Base-by-base conservation (phyloP, 2,329 filamentous ascomycete species). In the Talaromyces verruculosus region DNA sequence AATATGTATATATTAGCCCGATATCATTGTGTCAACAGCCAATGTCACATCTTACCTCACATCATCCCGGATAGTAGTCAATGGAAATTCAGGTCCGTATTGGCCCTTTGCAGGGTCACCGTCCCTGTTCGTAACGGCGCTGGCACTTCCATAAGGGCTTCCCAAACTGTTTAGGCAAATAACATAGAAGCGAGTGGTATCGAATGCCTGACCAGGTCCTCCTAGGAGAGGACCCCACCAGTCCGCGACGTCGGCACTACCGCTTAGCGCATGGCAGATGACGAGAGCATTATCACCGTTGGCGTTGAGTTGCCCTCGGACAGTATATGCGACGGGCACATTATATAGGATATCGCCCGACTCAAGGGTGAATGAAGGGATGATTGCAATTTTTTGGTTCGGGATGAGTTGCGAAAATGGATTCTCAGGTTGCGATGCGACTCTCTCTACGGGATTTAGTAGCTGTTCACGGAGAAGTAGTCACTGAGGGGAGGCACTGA, bases 11-110 rank as follows among this genome's bases (percentile, higher is more conserved):
- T 13, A 45, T 60, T 43, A 60, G 57, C 35, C 13, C 11, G 15
- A 19, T 60, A n/a, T 19, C 25, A 41, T n/a, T 30, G 10, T 13
- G 5, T 25, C 33, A 37, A 25, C 5, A 37, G n/a, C 11, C 5
- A 37, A 39, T 2, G 2, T 39, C n/a, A 22, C n/a, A 58, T 69
- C 90, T 81, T 81, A 95, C 91, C 91, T 93, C 63, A 98, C 94
- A 81, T 99, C 95, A 76, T 99, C 95, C 70, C 94, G 85, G 69
- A 99, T 92, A 0, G 95, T 98, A 0, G 95, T 97, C 69, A 99
- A 81, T 57, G 95, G 95, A 71, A 99, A 99, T 74, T 99, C 95
- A 1, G 95, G 95, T 0, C 95, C 95, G 74, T 99, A 99, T 71
- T 87, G 86, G 19, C 87, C 93, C 68, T 91, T 88, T 61, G 82